Conservation (phyloP, 805 yeast species). For the Ogataea trehaloabstinens region DNA sequence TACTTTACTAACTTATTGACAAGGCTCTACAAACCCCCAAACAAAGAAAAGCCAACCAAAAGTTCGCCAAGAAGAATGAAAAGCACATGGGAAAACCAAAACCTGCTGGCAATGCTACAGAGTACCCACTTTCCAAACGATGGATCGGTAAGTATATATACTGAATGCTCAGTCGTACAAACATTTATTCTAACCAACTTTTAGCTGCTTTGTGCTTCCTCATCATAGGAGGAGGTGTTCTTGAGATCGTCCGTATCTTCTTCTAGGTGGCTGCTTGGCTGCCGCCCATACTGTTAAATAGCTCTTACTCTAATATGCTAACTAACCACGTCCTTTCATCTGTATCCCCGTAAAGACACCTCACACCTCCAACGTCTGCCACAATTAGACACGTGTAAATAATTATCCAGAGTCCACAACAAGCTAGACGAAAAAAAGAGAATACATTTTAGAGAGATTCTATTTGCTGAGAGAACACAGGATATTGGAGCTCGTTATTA, state of each 20-base stretch:
- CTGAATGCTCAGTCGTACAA: neutral
- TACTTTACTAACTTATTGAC: neutral
- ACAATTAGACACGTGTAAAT: no score
- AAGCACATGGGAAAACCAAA: constrained; percentile 74
- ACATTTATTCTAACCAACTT: neutral
- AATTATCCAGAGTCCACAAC: no score
- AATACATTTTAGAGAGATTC: constrained; percentile 3
- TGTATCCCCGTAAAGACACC: no score
- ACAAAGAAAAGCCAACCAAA: constrained; percentile 84
- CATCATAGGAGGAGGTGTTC: constrained; percentile 77
- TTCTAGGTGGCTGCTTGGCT: constrained; percentile 36
- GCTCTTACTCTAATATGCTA: no score
- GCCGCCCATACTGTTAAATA: neutral
- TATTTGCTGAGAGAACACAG: constrained; percentile 2
- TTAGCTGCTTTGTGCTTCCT: constrained; percentile 50
- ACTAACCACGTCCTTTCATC: no score
- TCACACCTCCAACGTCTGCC: no score
- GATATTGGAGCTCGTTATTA: neutral
- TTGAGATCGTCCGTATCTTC: constrained; percentile 61
- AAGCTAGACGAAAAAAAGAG: no score
- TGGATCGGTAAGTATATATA: constrained; percentile 57
- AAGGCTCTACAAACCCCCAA: constrained; percentile 79
- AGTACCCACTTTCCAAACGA: constrained; percentile 55
- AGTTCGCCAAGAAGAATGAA: constrained; percentile 72
- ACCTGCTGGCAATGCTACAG: constrained; percentile 35